phyloP scores from a whole-genome alignment of 352 stramenopile genomes.

The Phytophthora multivora region DNA sequence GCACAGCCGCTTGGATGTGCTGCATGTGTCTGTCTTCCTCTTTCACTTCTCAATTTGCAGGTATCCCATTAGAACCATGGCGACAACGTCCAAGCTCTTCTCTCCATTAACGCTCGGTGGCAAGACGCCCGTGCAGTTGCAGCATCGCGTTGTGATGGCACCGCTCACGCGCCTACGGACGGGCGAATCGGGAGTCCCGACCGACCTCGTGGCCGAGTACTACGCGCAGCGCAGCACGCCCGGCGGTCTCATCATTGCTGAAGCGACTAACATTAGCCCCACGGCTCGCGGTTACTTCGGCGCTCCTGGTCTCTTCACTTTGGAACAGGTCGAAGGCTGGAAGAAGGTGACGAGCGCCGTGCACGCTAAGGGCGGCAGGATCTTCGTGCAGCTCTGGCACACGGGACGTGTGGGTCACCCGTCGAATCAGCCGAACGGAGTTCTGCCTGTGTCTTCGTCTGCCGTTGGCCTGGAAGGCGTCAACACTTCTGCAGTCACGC shows the following conservation, averaged over 20 bases:
- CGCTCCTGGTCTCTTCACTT: slow-evolving; percentile 48
- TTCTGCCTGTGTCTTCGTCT: slow-evolving; percentile 51
- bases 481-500: slow-evolving; percentile 38
- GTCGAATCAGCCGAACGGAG: slow-evolving; percentile 51
- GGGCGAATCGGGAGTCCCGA: slow-evolving; percentile 41
- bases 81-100: slow-evolving; percentile 43
- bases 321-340: slow-evolving; percentile 55
- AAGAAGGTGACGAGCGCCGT: slow-evolving; percentile 64
- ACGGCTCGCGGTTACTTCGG: slow-evolving; percentile 45
- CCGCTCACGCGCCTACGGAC: slow-evolving; percentile 59
- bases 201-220: slow-evolving; percentile 52
- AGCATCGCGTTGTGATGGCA: slow-evolving; percentile 73
- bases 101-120: slow-evolving; percentile 52
- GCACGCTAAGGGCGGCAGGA: slow-evolving; percentile 75
- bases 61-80: too few relatives aligned
- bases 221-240: slow-evolving; percentile 63
- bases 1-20: slow-evolving; percentile 12
- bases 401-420: slow-evolving; percentile 69
- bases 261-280: slow-evolving; percentile 60
- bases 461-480: slow-evolving; percentile 33
- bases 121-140: slow-evolving; percentile 47
- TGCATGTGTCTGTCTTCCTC: too few relatives aligned
- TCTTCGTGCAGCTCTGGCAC: slow-evolving; percentile 90
- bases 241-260: slow-evolving; percentile 64
- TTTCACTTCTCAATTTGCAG: slow-evolving; percentile 11